Evolutionary conservation across 495 filamentous ascomycete species (phyloP).

Genomic region (Halenospora varia): DNA sequence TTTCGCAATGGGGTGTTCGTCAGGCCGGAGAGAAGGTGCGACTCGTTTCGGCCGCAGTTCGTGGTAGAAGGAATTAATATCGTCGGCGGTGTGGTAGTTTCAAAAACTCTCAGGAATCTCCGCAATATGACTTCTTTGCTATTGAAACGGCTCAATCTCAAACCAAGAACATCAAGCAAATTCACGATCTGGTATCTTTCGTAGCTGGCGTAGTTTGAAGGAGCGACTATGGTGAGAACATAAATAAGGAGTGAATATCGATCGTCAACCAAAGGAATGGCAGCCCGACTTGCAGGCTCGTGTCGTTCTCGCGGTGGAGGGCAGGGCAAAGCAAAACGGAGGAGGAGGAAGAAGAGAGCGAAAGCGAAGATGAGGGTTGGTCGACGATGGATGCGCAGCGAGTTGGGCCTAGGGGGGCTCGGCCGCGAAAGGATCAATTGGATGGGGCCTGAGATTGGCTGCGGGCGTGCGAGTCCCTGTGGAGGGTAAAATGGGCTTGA

Average conservation of each 20-base stretch:
- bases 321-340: not conserved
- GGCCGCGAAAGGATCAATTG: not conserved
- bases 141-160: not conserved
- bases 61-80: not conserved
- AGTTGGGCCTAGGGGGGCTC: not conserved
- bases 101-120: not conserved
- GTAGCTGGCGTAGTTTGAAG: slow-evolving; percentile 5
- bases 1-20: not conserved
- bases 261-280: slow-evolving; percentile 21
- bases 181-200: not conserved
- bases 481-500: no score
- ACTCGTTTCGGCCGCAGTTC: not conserved
- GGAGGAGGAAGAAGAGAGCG: not conserved
- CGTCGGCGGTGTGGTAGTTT: not conserved
- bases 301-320: not conserved
- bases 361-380: not conserved
- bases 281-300: slow-evolving; percentile 23
- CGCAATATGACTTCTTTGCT: not conserved
- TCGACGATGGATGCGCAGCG: not conserved
- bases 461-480: no score
- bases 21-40: not conserved
- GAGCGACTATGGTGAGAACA: slow-evolving; percentile 23
- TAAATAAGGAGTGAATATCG: slow-evolving; percentile 16
- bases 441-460: not conserved
- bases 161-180: not conserved